Percentiles rank a stretch among this genome's conserved stretches.
Conservation (phyloP, 176 grass and related monocot species). For the Phragmites australis region DNA sequence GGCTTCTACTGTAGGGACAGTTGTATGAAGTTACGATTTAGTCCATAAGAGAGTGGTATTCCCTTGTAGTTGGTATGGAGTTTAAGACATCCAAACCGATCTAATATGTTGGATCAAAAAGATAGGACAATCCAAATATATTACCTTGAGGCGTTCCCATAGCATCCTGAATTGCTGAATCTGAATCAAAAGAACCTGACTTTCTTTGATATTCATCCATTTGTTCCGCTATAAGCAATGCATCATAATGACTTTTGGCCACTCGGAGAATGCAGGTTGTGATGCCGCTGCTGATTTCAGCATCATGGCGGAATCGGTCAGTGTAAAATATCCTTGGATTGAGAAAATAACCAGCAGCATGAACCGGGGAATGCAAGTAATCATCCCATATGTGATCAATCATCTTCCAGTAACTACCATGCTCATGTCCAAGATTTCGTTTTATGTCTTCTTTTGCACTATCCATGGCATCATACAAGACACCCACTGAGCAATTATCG, state of each 20-base stretch:
- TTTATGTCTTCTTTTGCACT: constrained; percentile 69
- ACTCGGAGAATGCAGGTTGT: constrained; percentile 43
- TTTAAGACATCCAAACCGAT: neutral
- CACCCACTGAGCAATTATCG: constrained; percentile 57
- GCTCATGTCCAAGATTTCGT: constrained; percentile 40
- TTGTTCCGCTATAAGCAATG: constrained; percentile 37
- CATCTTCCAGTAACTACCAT: constrained; percentile 50
- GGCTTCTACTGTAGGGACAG: too few relatives aligned
- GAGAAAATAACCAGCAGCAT: constrained; percentile 66
- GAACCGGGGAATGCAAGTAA: constrained; percentile 71
- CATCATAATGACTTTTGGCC: constrained; percentile 39
- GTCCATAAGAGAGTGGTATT: neutral
- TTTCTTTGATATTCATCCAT: constrained; percentile 59
- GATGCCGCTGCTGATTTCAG: constrained; percentile 67
- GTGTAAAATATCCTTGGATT: constrained; percentile 75
- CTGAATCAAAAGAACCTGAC: constrained; percentile 45
- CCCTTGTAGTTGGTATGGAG: neutral
- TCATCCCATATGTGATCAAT: constrained; percentile 72
- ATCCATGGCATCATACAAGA: constrained; percentile 82
- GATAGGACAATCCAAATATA: neutral
- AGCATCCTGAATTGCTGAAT: constrained; percentile 42
- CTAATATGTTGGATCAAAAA: neutral
- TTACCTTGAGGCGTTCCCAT: constrained; percentile 59
- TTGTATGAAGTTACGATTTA: neutral
- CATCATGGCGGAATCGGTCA: constrained; percentile 43